A percentile compares a stretch with the other conserved stretches of the same genome.
Conservation (phyloP, 2,329 filamentous ascomycete species). For the Raffaelea ambrosiae region DNA sequence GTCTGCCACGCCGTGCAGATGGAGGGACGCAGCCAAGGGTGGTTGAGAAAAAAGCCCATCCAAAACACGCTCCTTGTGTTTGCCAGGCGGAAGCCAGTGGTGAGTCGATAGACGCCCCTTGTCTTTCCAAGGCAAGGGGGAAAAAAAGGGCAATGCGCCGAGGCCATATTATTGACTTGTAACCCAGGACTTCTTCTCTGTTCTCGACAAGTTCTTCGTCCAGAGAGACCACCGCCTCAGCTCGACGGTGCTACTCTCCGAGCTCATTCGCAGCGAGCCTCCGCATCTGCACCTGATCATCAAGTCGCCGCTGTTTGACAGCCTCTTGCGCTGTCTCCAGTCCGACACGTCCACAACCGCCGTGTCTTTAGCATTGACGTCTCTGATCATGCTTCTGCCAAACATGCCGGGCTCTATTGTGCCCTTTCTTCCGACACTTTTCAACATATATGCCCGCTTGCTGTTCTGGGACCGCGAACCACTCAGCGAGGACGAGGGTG, state of each 20-base stretch:
- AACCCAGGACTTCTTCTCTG: conserved; percentile 55
- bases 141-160: too few species aligned
- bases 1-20: conserved; percentile 28
- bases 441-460: conserved; percentile 72
- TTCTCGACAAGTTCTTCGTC: conserved; percentile 57
- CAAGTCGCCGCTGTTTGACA: conserved; percentile 62
- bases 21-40: conserved; percentile 26
- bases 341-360: conserved; percentile 69
- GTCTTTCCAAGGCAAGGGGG: background rate
- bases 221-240: conserved; percentile 55
- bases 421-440: conserved; percentile 61
- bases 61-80: conserved; percentile 45
- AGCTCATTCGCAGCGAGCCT: conserved; percentile 68
- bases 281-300: conserved; percentile 68
- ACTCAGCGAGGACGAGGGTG: conserved; percentile 26
- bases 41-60: conserved; percentile 40
- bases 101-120: conserved; percentile 9
- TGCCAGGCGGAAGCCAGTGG: conserved; percentile 61
- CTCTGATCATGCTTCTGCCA: conserved; percentile 72
- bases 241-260: conserved; percentile 57
- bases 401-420: conserved; percentile 69
- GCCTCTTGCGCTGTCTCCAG: conserved; percentile 65
- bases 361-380: conserved; percentile 66
- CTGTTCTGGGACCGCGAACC: conserved; percentile 66
- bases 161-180: too few species aligned